Evolutionary conservation across 352 stramenopile genomes (phyloP).

Genomic region (Phytophthora hybrid): DNA sequence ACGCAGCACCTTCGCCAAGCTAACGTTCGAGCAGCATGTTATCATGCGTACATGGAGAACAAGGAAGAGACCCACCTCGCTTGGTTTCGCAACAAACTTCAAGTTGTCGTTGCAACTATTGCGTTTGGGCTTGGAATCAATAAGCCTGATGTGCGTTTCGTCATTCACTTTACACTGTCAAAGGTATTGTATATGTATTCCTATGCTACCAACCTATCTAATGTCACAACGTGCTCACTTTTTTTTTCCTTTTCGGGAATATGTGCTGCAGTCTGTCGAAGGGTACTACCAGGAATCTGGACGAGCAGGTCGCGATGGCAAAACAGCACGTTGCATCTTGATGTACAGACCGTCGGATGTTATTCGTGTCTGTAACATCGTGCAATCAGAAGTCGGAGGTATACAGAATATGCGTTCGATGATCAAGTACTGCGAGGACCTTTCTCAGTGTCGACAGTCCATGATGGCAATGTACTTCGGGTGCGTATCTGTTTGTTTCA

Average conservation of each 20-base stretch:
- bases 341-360: constrained; percentile 88
- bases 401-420: constrained; percentile 74
- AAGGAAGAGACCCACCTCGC: constrained; percentile 71
- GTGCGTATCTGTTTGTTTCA: constrained; percentile 31
- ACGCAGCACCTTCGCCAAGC: constrained; percentile 71
- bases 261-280: constrained; percentile 88
- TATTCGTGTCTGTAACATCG: constrained; percentile 71
- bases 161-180: constrained; percentile 90
- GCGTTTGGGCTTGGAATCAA: constrained; percentile 96
- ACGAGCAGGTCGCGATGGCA: constrained; percentile 94
- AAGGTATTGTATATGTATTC: constrained; percentile 53
- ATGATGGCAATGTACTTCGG: constrained; percentile 68
- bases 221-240: constrained; percentile 2
- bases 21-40: constrained; percentile 85
- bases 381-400: constrained; percentile 65
- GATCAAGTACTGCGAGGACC: constrained; percentile 66
- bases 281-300: constrained; percentile 98
- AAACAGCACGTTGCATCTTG: constrained; percentile 86
- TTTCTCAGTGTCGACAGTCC: constrained; percentile 48
- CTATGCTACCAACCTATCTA: neutral
- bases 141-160: constrained; percentile 93
- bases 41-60: constrained; percentile 88
- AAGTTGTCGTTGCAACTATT: constrained; percentile 95
- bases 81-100: constrained; percentile 62
- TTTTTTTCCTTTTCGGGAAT: neutral